These are phyloP conservation scores for Ganoderma sinense DNA, from an alignment of 1,284 basidiomycete genomes.

Conservation along the genomic window DNA sequence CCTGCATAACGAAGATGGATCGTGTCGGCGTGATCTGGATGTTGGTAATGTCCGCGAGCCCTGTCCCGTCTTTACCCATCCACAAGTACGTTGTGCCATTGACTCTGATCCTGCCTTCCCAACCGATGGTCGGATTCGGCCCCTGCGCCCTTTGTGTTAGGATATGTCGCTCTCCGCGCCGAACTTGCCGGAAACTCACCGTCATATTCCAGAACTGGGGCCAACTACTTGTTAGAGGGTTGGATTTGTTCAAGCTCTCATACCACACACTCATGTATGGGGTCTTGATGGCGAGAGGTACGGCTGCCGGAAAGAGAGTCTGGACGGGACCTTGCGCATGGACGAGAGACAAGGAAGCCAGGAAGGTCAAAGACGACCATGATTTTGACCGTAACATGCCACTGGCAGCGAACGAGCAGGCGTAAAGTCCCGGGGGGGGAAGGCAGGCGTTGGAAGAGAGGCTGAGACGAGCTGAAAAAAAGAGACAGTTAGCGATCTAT, in stretches of 20 bases:
- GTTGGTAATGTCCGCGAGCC: slow-evolving; percentile 15
- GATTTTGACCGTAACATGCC: slow-evolving; percentile 15
- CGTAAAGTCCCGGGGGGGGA: background rate
- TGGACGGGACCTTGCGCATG: slow-evolving; percentile 18
- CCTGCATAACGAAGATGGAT: slow-evolving; percentile 28
- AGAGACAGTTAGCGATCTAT: no score
- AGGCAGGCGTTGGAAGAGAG: slow-evolving; percentile 12
- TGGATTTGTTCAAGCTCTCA: background rate
- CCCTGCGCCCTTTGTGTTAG: background rate
- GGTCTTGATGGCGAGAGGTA: slow-evolving; percentile 23
- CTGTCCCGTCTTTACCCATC: slow-evolving; percentile 20
- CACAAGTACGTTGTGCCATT: slow-evolving; percentile 31
- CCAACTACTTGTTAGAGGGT: slow-evolving; percentile 10
- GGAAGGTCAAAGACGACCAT: slow-evolving; percentile 18
- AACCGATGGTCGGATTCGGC: slow-evolving; percentile 14
- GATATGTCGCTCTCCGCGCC: no score
- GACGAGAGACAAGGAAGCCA: slow-evolving; percentile 17
- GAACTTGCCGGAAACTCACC: slow-evolving; percentile 6
- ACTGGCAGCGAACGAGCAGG: background rate
- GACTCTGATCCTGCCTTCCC: slow-evolving; percentile 33
- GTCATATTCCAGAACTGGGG: slow-evolving; percentile 18
- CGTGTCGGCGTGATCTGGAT: slow-evolving; percentile 28
- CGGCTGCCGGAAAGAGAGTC: slow-evolving; percentile 21
- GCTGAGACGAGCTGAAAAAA: slow-evolving; percentile 6
- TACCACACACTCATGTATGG: slow-evolving; percentile 29